These are phyloP conservation scores for Endothia cerciana DNA, from an alignment of 2,329 filamentous ascomycete genomes.

Conservation along the genomic window DNA sequence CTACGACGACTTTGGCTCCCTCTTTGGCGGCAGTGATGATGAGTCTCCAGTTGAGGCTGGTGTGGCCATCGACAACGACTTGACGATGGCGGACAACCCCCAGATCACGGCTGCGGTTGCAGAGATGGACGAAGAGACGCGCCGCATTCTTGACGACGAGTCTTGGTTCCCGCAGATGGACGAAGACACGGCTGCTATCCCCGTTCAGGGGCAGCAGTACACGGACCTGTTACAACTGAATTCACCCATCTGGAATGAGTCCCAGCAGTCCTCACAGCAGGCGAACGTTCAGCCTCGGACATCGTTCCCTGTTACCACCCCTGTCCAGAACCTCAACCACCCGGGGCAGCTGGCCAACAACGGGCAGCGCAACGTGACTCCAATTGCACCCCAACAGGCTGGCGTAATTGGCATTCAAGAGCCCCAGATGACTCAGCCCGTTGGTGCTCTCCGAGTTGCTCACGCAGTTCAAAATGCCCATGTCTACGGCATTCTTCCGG, in stretches of 20 bases:
- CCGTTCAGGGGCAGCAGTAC: not conserved
- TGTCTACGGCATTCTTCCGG: not conserved
- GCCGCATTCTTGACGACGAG: not conserved
- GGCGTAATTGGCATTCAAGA: not conserved
- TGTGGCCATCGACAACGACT: not conserved
- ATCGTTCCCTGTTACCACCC: not conserved
- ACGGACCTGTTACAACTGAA: too few relatives aligned
- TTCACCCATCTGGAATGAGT: too few relatives aligned
- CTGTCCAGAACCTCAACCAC: not conserved
- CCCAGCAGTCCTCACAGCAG: not conserved
- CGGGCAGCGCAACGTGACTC: too few relatives aligned
- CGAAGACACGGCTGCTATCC: not conserved
- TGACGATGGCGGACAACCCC: too few relatives aligned
- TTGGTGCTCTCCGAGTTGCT: not conserved
- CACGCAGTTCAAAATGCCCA: not conserved
- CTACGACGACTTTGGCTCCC: not conserved
- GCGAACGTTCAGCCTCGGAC: not conserved
- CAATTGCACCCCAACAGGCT: too few relatives aligned
- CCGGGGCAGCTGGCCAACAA: too few relatives aligned
- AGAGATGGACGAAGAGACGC: not conserved
- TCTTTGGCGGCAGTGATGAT: not conserved
- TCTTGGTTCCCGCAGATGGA: constrained; percentile 1
- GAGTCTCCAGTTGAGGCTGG: not conserved
- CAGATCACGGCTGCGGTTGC: too few relatives aligned
- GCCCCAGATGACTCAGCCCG: not conserved